Percentiles rank a stretch among this genome's conserved stretches.
phyloP scores from a whole-genome alignment of 2,329 filamentous ascomycete species.

The Chrysoporthe deuterocubensis region DNA sequence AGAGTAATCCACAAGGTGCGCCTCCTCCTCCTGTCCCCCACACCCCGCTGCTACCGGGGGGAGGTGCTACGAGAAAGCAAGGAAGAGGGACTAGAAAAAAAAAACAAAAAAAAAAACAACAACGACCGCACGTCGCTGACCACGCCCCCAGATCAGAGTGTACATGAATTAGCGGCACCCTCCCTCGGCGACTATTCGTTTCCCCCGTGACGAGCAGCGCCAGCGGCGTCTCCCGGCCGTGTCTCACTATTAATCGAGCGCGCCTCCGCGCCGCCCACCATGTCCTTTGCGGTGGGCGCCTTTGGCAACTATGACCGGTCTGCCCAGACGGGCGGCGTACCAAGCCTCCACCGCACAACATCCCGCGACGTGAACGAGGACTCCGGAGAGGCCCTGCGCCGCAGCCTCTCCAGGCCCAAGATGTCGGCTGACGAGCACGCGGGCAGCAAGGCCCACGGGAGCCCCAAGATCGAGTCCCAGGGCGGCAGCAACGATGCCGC shows the following conservation, averaged over 20 bases:
- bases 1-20: neutral
- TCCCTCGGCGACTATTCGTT: neutral
- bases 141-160: neutral
- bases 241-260: neutral
- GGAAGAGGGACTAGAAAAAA: neutral
- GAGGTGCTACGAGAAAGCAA: no score
- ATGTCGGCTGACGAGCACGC: slow-evolving; percentile 25
- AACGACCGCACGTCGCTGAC: neutral
- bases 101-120: neutral
- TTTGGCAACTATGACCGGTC: slow-evolving; percentile 56
- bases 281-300: slow-evolving; percentile 47
- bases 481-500: slow-evolving; percentile 20
- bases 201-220: neutral
- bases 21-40: neutral
- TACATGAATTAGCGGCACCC: neutral
- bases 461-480: slow-evolving; percentile 14
- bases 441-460: slow-evolving; percentile 22
- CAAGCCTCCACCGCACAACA: slow-evolving; percentile 35
- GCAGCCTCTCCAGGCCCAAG: neutral
- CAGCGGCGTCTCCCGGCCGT: slow-evolving; percentile 1
- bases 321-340: slow-evolving; percentile 47
- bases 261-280: slow-evolving; percentile 31
- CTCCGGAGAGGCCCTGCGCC: neutral
- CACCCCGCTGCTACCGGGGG: neutral
- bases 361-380: slow-evolving; percentile 34